Evolutionary conservation across 306 rosid genomes (phyloP).

Genomic region (Parietaria judaica): DNA sequence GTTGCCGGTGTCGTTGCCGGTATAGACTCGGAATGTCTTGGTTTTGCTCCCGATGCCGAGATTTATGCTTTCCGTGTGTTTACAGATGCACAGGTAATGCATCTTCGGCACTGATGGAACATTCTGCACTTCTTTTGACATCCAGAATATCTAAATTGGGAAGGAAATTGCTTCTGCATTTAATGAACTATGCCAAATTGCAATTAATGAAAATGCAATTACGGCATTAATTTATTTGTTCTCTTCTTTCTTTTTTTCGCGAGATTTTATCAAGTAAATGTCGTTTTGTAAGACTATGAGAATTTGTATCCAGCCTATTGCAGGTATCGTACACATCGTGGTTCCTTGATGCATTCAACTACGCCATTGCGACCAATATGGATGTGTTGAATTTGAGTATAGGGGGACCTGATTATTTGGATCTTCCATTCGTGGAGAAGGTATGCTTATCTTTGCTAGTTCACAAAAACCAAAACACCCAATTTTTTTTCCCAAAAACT

Average conservation of each 20-base stretch:
- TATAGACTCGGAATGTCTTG: constrained; percentile 76
- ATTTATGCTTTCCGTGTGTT: constrained; percentile 97
- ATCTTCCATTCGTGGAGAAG: constrained; percentile 98
- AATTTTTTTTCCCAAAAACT: background rate
- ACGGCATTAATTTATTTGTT: constrained; percentile 6
- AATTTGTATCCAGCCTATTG: constrained; percentile 81
- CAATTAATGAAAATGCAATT: constrained; percentile 6
- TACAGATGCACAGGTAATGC: constrained; percentile 99
- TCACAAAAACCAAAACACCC: background rate
- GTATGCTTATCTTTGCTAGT: constrained; percentile 21
- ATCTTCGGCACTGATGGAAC: constrained; percentile 21
- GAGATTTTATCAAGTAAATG: constrained; percentile 16
- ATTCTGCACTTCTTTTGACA: background rate
- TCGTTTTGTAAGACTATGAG: constrained; percentile 56
- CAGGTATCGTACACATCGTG: constrained; percentile 99
- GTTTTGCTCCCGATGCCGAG: constrained; percentile 97
- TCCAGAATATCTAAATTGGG: background rate
- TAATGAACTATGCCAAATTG: background rate
- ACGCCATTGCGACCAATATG: constrained; percentile 90
- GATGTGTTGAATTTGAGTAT: constrained; percentile 95
- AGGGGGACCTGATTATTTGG: constrained; percentile 98
- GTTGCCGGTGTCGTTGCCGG: constrained; percentile 98
- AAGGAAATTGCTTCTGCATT: background rate
- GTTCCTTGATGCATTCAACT: constrained; percentile 99
- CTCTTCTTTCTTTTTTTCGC: background rate